Percentiles rank a stretch among this genome's conserved stretches.
Evolutionary conservation across 1,139 yeast species (phyloP).

Genomic region (Kluyveromyces sp.): DNA sequence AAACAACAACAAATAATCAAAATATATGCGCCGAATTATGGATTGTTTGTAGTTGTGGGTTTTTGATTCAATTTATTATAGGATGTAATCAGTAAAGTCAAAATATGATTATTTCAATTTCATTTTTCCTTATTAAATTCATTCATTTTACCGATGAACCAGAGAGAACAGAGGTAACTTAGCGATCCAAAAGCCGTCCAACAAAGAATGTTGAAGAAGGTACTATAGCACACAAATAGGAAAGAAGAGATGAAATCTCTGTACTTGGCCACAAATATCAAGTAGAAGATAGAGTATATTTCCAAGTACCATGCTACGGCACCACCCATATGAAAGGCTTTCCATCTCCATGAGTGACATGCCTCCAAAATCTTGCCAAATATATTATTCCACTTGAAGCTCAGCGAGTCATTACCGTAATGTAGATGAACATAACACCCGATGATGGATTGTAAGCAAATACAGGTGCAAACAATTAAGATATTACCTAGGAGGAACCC

Average conservation of each 20-base stretch:
- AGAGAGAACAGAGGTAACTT: conserved; percentile 41
- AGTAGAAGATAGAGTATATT: conserved; percentile 62
- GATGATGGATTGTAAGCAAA: conserved; percentile 45
- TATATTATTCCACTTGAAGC: neutral
- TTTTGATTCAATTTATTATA: neutral
- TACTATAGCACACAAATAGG: conserved; percentile 65
- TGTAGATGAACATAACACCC: conserved; percentile 59
- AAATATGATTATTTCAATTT: neutral
- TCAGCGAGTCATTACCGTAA: conserved; percentile 31
- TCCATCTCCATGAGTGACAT: conserved; percentile 64
- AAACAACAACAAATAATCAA: too few relatives aligned
- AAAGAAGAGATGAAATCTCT: conserved; percentile 63
- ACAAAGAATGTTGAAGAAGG: conserved; percentile 52
- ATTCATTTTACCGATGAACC: conserved; percentile 17
- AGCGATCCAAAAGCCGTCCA: conserved; percentile 73
- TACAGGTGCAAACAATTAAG: conserved; percentile 57
- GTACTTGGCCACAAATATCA: conserved; percentile 46
- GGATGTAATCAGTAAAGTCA: neutral
- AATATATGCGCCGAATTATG: neutral
- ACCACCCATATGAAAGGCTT: conserved; percentile 64
- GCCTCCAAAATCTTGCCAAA: neutral
- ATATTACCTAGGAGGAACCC: conserved; percentile 66
- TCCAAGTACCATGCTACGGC: conserved; percentile 66
- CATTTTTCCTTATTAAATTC: conserved; percentile 1
- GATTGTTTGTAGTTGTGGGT: neutral